Percentiles rank a stretch among this genome's conserved stretches.
Conservation (phyloP, 106 monocot genomes). For the Allium fistulosum region DNA sequence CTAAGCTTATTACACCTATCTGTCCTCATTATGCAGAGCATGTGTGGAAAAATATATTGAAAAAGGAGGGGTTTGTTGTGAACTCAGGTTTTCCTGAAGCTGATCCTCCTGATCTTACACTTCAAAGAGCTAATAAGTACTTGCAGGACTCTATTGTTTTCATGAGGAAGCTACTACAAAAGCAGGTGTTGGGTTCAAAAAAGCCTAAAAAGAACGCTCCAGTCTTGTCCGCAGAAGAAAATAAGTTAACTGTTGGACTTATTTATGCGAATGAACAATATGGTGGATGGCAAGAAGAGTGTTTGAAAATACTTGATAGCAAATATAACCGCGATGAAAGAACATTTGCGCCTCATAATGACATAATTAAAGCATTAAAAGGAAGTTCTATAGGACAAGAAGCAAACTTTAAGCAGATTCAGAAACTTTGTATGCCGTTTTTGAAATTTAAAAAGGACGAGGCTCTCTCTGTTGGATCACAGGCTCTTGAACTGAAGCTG, state of each 20-base stretch:
- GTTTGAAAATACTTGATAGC: constrained; percentile 51
- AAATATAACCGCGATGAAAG: constrained; percentile 36
- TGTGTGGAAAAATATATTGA: constrained; percentile 61
- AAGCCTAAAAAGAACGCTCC: constrained; percentile 56
- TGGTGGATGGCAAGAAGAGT: constrained; percentile 83
- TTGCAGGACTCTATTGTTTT: constrained; percentile 73
- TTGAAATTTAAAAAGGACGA: constrained; percentile 86
- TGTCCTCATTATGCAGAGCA: constrained; percentile 85
- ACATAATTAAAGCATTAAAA: constrained; percentile 63
- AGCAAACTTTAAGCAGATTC: constrained; percentile 56
- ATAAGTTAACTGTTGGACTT: constrained; percentile 45
- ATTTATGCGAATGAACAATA: constrained; percentile 84
- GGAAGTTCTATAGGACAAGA: constrained; percentile 37
- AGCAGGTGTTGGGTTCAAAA: constrained; percentile 66
- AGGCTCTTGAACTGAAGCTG: constrained; percentile 74
- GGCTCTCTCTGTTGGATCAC: constrained; percentile 48
- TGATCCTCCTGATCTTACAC: constrained; percentile 49
- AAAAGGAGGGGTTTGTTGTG: constrained; percentile 52
- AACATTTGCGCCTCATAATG: constrained; percentile 52
- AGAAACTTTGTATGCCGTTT: constrained; percentile 89
- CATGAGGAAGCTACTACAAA: constrained; percentile 76
- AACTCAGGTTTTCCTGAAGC: constrained; percentile 70
- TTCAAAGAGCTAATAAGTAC: constrained; percentile 76
- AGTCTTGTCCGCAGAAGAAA: constrained; percentile 22
- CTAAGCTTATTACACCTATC: constrained; percentile 69